Conservation (phyloP, 1,284 basidiomycete species). For the Pascua guehoae region DNA sequence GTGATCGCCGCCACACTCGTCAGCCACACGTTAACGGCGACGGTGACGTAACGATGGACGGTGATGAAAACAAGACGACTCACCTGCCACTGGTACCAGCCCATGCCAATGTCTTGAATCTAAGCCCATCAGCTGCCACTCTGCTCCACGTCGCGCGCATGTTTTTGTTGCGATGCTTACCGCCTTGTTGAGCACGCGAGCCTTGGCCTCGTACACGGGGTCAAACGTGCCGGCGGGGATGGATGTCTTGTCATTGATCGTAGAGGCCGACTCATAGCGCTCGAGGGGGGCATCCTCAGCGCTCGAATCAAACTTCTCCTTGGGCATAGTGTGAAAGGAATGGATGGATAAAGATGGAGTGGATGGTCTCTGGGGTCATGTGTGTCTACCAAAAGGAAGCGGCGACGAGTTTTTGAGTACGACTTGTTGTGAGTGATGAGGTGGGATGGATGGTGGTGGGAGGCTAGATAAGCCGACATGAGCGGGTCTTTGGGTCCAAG, state of each 20-base stretch:
- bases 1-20: too few species aligned
- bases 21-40: too few species aligned
- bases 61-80: conserved; percentile 49
- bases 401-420: too few species aligned
- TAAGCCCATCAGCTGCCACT: neutral
- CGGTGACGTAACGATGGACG: too few species aligned
- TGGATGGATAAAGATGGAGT: too few species aligned
- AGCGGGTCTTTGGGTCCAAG: too few species aligned
- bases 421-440: too few species aligned
- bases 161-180: conserved; percentile 10
- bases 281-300: neutral
- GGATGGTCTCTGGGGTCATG: too few species aligned
- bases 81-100: conserved; percentile 59
- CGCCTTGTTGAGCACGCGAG: conserved; percentile 36
- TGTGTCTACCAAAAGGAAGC: too few species aligned
- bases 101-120: conserved; percentile 58
- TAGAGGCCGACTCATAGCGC: neutral
- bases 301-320: neutral
- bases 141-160: neutral
- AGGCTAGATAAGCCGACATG: too few species aligned
- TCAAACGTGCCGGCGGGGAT: conserved; percentile 23
- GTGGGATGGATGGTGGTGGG: too few species aligned
- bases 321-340: neutral
- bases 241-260: conserved; percentile 5
- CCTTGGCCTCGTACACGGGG: conserved; percentile 41